Conservation (phyloP, 805 yeast genomes). For the Ogataea paraovalis region DNA sequence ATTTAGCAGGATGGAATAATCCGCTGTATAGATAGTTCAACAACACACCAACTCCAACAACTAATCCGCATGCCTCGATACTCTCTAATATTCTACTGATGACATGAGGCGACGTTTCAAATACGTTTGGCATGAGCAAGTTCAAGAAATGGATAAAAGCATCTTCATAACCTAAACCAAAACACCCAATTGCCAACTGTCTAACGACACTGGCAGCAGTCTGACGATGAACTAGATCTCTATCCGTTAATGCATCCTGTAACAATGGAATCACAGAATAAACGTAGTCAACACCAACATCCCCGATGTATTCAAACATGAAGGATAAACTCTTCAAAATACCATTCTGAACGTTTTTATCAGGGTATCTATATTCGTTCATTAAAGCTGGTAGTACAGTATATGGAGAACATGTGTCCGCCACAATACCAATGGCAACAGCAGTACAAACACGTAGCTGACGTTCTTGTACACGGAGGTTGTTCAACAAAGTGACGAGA, state of each 20-base stretch:
- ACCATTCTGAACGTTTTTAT: conserved; percentile 92
- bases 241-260: conserved; percentile 85
- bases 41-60: conserved; percentile 72
- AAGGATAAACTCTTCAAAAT: conserved; percentile 86
- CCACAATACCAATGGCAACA: conserved; percentile 95
- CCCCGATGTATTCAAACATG: conserved; percentile 87
- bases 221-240: conserved; percentile 91
- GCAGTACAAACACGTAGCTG: conserved; percentile 96
- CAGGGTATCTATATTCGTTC: conserved; percentile 94
- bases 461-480: conserved; percentile 88
- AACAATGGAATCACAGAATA: conserved; percentile 74
- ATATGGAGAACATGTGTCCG: conserved; percentile 88
- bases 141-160: conserved; percentile 81
- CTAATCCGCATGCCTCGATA: conserved; percentile 64
- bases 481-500: conserved; percentile 74
- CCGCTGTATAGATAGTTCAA: conserved; percentile 84
- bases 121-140: conserved; percentile 80
- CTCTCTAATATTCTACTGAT: conserved; percentile 78
- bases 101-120: conserved; percentile 95
- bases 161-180: conserved; percentile 73
- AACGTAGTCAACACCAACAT: conserved; percentile 73
- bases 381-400: conserved; percentile 90
- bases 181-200: conserved; percentile 75
- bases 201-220: conserved; percentile 87
- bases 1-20: conserved; percentile 86